These are phyloP conservation scores for Mucuna pruriens DNA, from an alignment of 306 rosid species.

Conservation along the genomic window DNA sequence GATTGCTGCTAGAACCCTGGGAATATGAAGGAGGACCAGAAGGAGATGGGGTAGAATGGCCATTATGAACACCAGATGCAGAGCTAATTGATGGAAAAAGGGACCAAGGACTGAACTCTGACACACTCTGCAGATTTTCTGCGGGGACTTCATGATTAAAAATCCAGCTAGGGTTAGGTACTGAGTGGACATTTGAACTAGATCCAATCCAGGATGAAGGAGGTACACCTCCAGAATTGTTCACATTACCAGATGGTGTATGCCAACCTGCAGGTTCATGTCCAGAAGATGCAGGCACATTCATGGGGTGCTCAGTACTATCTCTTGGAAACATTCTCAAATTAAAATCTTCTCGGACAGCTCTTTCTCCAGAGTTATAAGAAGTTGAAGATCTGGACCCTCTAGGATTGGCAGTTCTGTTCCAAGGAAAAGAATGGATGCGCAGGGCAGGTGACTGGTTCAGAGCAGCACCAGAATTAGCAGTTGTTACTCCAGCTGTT, in stretches of 20 bases:
- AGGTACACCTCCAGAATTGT: slow-evolving; percentile 63
- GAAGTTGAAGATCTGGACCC: slow-evolving; percentile 56
- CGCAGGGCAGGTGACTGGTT: slow-evolving; percentile 54
- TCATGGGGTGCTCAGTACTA: slow-evolving; percentile 52
- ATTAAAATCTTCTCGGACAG: slow-evolving; percentile 56
- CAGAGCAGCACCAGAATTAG: slow-evolving; percentile 54
- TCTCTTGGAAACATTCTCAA: slow-evolving; percentile 53
- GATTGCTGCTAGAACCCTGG: slow-evolving; percentile 62
- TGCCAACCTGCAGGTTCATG: slow-evolving; percentile 61
- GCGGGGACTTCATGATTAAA: slow-evolving; percentile 56
- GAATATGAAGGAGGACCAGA: slow-evolving; percentile 59
- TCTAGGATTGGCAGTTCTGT: slow-evolving; percentile 59
- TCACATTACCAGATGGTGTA: slow-evolving; percentile 52
- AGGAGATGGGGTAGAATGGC: slow-evolving; percentile 55
- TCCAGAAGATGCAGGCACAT: slow-evolving; percentile 48
- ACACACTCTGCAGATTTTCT: slow-evolving; percentile 60
- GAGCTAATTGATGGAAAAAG: slow-evolving; percentile 65
- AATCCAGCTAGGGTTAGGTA: slow-evolving; percentile 61
- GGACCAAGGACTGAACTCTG: slow-evolving; percentile 79
- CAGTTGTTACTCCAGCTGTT: slow-evolving; percentile 57
- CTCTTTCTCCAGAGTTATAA: slow-evolving; percentile 58
- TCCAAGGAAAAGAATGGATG: slow-evolving; percentile 58
- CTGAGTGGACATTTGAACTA: slow-evolving; percentile 52
- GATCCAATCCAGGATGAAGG: slow-evolving; percentile 63
- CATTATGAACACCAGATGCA: slow-evolving; percentile 58